A percentile compares a stretch with the other conserved stretches of the same genome.
These are phyloP conservation scores for Rosa hybrid DNA, from an alignment of 331 rosid genomes.

Conservation along the genomic window DNA sequence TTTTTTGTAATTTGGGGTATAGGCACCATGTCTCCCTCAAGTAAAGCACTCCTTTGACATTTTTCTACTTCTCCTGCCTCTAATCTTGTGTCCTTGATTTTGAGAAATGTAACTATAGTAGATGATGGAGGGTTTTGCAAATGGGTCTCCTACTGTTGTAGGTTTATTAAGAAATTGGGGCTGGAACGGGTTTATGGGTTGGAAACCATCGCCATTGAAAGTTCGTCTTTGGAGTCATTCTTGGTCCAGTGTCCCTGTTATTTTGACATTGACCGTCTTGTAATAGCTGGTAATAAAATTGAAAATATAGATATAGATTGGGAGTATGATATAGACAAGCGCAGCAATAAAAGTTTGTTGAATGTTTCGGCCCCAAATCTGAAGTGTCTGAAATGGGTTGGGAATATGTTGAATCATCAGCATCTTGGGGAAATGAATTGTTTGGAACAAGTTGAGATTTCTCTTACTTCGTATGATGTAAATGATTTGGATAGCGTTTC, in stretches of 20 bases:
- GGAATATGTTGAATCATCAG: not conserved
- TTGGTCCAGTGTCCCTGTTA: not conserved
- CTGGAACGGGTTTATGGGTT: not conserved
- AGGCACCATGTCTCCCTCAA: no score
- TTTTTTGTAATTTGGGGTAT: no score
- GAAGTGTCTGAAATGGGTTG: not conserved
- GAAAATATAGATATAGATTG: not conserved
- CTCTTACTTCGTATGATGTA: not conserved
- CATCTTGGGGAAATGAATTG: not conserved
- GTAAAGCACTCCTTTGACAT: no score
- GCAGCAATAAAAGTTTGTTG: not conserved
- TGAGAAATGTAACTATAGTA: not conserved
- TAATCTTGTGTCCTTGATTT: not conserved
- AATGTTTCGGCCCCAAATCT: conserved; percentile 4
- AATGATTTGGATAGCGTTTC: not conserved
- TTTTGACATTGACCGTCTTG: not conserved
- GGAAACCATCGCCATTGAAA: not conserved
- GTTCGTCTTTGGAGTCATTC: not conserved
- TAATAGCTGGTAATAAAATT: not conserved
- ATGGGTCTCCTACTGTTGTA: not conserved
- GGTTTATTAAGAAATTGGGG: not conserved
- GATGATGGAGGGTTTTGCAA: not conserved
- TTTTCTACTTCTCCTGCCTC: not conserved
- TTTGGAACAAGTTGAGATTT: conserved; percentile 1
- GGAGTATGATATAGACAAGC: not conserved